phyloP scores from a whole-genome alignment of 768 basidiomycete species.

The Leccinum aurantiacum region DNA sequence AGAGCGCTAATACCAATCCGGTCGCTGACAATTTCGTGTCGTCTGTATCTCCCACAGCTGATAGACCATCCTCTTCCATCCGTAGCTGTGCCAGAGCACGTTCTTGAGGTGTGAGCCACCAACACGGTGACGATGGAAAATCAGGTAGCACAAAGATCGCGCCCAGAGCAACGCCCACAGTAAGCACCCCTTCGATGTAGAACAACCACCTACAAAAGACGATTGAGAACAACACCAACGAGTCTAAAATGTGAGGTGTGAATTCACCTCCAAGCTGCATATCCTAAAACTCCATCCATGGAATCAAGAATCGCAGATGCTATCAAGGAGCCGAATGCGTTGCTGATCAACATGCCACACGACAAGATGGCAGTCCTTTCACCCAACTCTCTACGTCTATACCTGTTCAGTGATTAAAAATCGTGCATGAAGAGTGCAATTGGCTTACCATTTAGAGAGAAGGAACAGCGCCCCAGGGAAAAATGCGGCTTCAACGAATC shows the following conservation, averaged over 20 bases:
- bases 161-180: conserved; percentile 46
- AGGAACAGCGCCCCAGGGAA: conserved; percentile 60
- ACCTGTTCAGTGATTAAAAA: conserved; percentile 53
- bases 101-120: conserved; percentile 63
- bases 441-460: conserved; percentile 35
- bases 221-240: neutral
- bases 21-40: conserved; percentile 28
- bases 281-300: conserved; percentile 69
- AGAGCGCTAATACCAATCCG: conserved; percentile 59
- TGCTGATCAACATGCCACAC: conserved; percentile 74
- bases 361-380: conserved; percentile 64
- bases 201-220: conserved; percentile 62
- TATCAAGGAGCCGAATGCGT: conserved; percentile 79
- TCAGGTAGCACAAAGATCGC: conserved; percentile 72
- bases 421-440: conserved; percentile 30
- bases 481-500: conserved; percentile 72
- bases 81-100: conserved; percentile 54
- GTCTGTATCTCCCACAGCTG: conserved; percentile 48
- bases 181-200: conserved; percentile 63
- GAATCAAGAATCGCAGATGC: conserved; percentile 71
- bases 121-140: conserved; percentile 58
- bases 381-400: conserved; percentile 69
- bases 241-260: neutral
- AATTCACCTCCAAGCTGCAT: conserved; percentile 69
- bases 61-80: conserved; percentile 65